Evolutionary conservation across 1,284 basidiomycete genomes (phyloP), one percentile per base, ranked within the genome.

Genomic region (Heliocybe sulcata): DNA sequence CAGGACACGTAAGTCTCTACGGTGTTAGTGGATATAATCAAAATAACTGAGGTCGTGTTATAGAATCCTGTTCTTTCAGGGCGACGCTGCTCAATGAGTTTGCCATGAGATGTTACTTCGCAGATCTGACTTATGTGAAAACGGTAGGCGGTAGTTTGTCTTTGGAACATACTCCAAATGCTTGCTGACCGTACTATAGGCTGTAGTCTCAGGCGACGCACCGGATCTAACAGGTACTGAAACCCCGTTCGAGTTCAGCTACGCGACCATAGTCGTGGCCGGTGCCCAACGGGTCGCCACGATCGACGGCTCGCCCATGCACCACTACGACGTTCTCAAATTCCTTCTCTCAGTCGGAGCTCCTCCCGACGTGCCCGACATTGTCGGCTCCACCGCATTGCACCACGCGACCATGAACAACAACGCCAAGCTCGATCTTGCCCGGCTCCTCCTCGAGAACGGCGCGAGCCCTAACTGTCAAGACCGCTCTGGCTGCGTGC

Each of bases 321-420:
- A 65, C 50, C 72, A 78, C 57, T 35, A 61, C 11, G 74, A 70
- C 1, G 64, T 69, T 3, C 64, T 83, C 51, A 60, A 65, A 38
- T 72, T 70, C 54, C 73, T 83, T 38, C 63, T 82, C 45, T 62
- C 69, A 1, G 58, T 63, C 1, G 80, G 80, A 20, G 67, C 72
- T 0, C 67, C 76, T 0, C 63, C 70, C 0, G 71, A 82, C 57
- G 27, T 71, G 2, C 63, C 66, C 0, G 81, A 83, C 56, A 73
- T 83, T 52, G 69, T 67, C 9, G 78, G 77, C 4, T 70, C 68
- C 63, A 80, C 77, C 0, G 77, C 81, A 2, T 69, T 83, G 1
- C 69, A 75, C 35, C 79, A 81, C 58, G 66, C 69, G 0, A 70
- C 72, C 3, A 72, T 70, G 29, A 64, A 65, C 0, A 14, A 35